phyloP scores from a whole-genome alignment of 768 basidiomycete genomes.

The Brasilioporus rufonigricans region DNA sequence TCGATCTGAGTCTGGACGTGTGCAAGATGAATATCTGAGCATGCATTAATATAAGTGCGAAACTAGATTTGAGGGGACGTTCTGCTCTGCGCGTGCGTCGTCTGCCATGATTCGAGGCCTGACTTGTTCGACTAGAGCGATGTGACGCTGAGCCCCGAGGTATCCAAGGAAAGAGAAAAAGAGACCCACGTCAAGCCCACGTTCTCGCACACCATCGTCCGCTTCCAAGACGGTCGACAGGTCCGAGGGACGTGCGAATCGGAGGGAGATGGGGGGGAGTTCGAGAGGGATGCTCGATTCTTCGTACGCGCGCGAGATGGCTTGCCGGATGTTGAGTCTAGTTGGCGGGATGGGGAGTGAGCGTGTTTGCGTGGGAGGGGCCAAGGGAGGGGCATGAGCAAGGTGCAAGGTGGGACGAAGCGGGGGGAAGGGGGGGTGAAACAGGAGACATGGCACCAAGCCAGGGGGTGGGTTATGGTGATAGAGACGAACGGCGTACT shows the following conservation, averaged over 20 bases:
- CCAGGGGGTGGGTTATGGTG: too few relatives aligned
- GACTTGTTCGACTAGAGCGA: conserved; percentile 7
- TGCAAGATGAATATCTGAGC: neutral
- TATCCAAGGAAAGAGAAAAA: neutral
- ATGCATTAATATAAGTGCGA: neutral
- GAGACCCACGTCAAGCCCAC: neutral
- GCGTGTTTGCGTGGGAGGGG: neutral
- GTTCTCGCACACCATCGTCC: neutral
- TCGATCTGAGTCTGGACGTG: neutral
- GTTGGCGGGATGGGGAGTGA: neutral
- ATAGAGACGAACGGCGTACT: too few relatives aligned
- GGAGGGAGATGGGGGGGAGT: conserved; percentile 19
- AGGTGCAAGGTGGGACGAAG: too few relatives aligned
- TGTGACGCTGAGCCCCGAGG: neutral
- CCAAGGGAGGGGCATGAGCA: too few relatives aligned
- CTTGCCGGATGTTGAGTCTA: conserved; percentile 27
- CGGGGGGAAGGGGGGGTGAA: too few relatives aligned
- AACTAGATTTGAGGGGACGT: neutral
- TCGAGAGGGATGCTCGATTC: conserved; percentile 4
- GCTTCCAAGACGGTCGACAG: neutral
- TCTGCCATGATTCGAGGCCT: conserved; percentile 16
- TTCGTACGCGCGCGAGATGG: conserved; percentile 15
- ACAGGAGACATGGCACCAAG: too few relatives aligned
- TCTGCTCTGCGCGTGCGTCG: conserved; percentile 2
- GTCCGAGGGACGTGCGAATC: conserved; percentile 21